phyloP scores from a whole-genome alignment of 805 yeast genomes.

The Yarrowia divulgata region DNA sequence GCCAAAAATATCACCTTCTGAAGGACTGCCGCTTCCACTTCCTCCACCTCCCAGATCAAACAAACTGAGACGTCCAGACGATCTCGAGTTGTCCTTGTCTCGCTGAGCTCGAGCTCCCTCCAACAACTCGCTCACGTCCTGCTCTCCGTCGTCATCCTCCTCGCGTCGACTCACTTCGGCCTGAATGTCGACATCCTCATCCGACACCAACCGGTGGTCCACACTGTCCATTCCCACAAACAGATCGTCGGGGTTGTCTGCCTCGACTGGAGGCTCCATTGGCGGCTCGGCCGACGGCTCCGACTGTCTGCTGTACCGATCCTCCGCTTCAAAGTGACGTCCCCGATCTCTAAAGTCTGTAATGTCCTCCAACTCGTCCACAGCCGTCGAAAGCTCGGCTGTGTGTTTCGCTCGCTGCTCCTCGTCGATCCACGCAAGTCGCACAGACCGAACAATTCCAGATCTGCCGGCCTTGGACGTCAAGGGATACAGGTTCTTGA shows the following conservation, averaged over 20 bases:
- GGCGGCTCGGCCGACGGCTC: neutral
- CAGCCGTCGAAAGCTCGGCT: neutral
- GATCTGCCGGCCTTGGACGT: conserved; percentile 50
- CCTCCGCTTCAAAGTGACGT: conserved; percentile 7
- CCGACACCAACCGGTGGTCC: conserved; percentile 24
- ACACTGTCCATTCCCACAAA: conserved; percentile 35
- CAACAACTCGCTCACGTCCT: conserved; percentile 9
- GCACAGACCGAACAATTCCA: neutral
- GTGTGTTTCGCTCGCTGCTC: neutral
- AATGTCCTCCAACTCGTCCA: conserved; percentile 1
- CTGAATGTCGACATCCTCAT: conserved; percentile 9
- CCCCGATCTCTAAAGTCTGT: conserved; percentile 7
- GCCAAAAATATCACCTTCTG: conserved; percentile 14
- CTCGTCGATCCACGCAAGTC: conserved; percentile 23
- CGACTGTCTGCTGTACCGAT: conserved; percentile 3
- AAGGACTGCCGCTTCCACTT: neutral
- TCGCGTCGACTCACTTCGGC: conserved; percentile 15
- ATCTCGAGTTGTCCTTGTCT: conserved; percentile 21
- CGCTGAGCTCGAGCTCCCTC: conserved; percentile 32
- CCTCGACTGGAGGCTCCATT: neutral
- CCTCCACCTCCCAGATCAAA: conserved; percentile 16
- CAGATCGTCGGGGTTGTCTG: conserved; percentile 27
- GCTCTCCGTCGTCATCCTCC: neutral
- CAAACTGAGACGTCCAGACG: neutral
- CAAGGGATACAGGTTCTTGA: conserved; percentile 69